phyloP scores from a whole-genome alignment of 2,329 filamentous ascomycete species.

The Neocatenulostroma microsporum region DNA sequence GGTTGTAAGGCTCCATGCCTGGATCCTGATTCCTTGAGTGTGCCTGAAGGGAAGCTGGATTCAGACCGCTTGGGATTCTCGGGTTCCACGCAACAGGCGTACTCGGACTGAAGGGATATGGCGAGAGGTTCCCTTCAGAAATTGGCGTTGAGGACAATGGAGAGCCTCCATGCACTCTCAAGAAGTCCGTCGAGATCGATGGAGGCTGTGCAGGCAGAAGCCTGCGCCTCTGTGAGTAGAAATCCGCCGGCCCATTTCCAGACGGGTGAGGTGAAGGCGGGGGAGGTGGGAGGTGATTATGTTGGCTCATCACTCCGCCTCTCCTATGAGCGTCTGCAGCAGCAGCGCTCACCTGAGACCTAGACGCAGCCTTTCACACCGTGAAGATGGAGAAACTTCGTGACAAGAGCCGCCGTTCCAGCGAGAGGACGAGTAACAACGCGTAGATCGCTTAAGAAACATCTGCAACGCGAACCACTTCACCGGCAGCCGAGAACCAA shows the following conservation, averaged over 20 bases:
- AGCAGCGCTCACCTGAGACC: conserved; percentile 3
- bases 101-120: conserved; percentile 21
- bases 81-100: conserved; percentile 24
- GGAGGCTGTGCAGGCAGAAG: conserved; percentile 33
- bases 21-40: conserved; percentile 27
- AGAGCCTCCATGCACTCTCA: conserved; percentile 26
- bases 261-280: conserved; percentile 17
- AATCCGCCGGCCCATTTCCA: conserved; percentile 13
- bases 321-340: conserved; percentile 3
- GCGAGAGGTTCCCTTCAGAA: conserved; percentile 26
- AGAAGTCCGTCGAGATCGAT: conserved; percentile 34
- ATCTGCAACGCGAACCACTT: conserved; percentile 1
- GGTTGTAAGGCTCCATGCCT: conserved; percentile 40
- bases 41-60: conserved; percentile 19
- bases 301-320: conserved; percentile 22
- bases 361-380: neutral
- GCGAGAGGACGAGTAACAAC: conserved; percentile 8
- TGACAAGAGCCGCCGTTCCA: conserved; percentile 2
- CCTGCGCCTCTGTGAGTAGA: conserved; percentile 16
- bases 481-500: neutral
- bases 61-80: conserved; percentile 13
- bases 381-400: neutral
- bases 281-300: conserved; percentile 22
- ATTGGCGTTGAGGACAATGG: conserved; percentile 34
- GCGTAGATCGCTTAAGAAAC: conserved; percentile 7